Evolutionary conservation across 129 eudicot species (phyloP), one percentile per base, ranked within the genome.

Genomic region (Artemisia annua): DNA sequence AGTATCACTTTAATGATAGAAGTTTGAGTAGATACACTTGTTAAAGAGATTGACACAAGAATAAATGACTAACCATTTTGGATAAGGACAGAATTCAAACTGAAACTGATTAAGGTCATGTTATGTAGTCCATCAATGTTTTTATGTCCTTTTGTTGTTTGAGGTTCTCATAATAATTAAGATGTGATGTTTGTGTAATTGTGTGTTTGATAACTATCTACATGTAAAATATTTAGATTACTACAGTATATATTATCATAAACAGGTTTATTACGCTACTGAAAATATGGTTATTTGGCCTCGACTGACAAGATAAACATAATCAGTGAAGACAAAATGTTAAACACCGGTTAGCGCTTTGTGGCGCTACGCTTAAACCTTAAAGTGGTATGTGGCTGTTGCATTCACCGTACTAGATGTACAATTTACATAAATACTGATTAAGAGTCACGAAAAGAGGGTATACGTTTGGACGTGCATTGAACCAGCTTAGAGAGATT

Each of bases 101-200:
- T 71, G 54, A 71, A 58, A 71, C 15, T n/a, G 67, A 24, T 71
- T 56, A 43, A 39, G 46, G 46, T 56, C 56, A 11, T 30, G 44
- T 28, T 12, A 32, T 3, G 17, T 16, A 16, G 3, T 18, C 22
- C 11, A 55, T 55, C 46, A 39, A 39, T 39, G 46, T 55, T 55
- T 56, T 16, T 58, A 5, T 20, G 56, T 66, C 16, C 2, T 66
- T 43, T 44, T 30, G 35, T 30, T 30, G 35, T 30, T 30, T 30
- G 35, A 30, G 6, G 1, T 30, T 30, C 6, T 30, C 6, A 30
- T 30, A 3, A 30, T 4, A 30, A 30, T 28, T 3, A 28, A 28
- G 4, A 28, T 28, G 3, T 28, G 35, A 30, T 30, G 9, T 39
- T 7, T 7, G 46, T 5, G 44, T 32, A 32, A 1, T 39, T 39